Conservation (phyloP, 306 rosid genomes). For the Lablab purpureus region DNA sequence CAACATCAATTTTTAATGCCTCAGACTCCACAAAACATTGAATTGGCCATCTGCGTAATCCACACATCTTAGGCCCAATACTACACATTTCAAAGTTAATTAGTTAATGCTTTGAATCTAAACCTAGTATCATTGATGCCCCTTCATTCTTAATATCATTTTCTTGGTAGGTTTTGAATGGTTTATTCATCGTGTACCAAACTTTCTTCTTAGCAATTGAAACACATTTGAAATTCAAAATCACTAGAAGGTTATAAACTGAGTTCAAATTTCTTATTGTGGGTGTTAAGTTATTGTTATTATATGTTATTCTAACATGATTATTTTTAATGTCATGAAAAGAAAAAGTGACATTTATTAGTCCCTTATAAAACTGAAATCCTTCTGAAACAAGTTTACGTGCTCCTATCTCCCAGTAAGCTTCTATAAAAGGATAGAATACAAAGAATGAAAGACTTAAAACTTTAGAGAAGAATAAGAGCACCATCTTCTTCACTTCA, state of each 20-base stretch:
- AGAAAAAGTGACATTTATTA: conserved; percentile 7
- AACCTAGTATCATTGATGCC: conserved; percentile 44
- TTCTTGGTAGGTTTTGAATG: conserved; percentile 84
- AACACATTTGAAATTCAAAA: conserved; percentile 56
- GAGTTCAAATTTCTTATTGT: background rate
- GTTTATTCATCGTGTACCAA: conserved; percentile 29
- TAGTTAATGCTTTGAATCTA: conserved; percentile 53
- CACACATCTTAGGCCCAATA: conserved; percentile 40
- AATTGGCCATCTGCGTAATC: conserved; percentile 37
- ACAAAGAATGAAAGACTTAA: conserved; percentile 27
- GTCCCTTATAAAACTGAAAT: conserved; percentile 33
- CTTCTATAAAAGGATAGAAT: conserved; percentile 39
- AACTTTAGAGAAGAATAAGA: conserved; percentile 31
- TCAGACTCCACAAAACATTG: conserved; percentile 29
- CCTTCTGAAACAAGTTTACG: conserved; percentile 52
- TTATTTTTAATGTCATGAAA: background rate
- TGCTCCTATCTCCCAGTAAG: conserved; percentile 32
- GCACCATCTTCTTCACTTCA: background rate
- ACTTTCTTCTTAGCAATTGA: conserved; percentile 67
- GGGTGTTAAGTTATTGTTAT: background rate
- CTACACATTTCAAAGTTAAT: conserved; percentile 20
- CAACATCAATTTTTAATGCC: conserved; percentile 48
- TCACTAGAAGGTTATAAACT: conserved; percentile 24
- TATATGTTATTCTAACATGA: background rate
- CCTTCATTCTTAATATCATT: conserved; percentile 53